These are phyloP conservation scores for Petasospora fabianii DNA, from an alignment of 1,139 yeast genomes.

Conservation along the genomic window DNA sequence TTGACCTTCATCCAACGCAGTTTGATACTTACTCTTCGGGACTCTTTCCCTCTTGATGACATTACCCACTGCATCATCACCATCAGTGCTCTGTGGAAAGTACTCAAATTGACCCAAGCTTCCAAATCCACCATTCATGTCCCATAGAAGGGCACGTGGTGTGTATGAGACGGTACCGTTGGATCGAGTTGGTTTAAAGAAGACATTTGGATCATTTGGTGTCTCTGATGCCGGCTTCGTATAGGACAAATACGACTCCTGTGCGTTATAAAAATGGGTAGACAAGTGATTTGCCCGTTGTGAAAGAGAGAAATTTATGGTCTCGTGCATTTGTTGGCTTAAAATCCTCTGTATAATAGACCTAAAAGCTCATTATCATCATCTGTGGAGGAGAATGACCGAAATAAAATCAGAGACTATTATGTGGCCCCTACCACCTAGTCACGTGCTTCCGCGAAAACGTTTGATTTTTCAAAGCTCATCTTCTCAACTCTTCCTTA, in stretches of 20 bases:
- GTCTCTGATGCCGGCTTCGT: conserved; percentile 31
- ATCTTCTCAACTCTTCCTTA: not conserved
- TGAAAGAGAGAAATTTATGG: conserved; percentile 67
- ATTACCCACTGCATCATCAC: conserved; percentile 15
- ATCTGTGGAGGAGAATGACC: too few relatives aligned
- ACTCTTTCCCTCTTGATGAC: conserved; percentile 30
- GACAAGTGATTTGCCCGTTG: conserved; percentile 67
- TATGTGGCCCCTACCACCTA: too few relatives aligned
- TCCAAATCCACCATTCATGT: conserved; percentile 64
- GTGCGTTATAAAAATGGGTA: conserved; percentile 78
- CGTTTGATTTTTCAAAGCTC: not conserved
- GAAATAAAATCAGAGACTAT: too few relatives aligned
- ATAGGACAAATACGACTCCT: conserved; percentile 66
- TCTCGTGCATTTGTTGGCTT: conserved; percentile 79
- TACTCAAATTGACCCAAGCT: conserved; percentile 53
- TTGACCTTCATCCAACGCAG: conserved; percentile 51
- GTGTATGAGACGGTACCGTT: conserved; percentile 55
- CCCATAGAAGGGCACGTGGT: conserved; percentile 81
- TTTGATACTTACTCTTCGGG: conserved; percentile 55
- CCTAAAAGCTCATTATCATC: too few relatives aligned
- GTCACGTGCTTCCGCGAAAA: too few relatives aligned
- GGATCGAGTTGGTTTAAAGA: conserved; percentile 40
- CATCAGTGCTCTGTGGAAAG: conserved; percentile 26
- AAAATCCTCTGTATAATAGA: too few relatives aligned
- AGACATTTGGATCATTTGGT: conserved; percentile 42